Conservation (phyloP, 768 basidiomycete genomes). For the Peribolospora baueri region DNA sequence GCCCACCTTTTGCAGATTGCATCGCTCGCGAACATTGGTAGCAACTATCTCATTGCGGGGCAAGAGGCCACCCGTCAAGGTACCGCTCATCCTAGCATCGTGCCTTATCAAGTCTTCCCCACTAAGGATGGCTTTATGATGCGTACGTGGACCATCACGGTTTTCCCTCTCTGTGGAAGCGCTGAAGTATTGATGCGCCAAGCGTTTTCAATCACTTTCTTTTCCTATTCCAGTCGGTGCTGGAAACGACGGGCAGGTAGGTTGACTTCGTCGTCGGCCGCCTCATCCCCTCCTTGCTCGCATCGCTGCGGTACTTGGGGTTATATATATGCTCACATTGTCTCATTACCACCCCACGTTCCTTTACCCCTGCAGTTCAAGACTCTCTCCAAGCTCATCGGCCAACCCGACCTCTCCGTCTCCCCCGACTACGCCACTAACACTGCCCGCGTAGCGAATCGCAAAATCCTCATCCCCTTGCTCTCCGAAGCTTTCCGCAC, state of each 20-base stretch:
- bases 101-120: constrained; percentile 74
- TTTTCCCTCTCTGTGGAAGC: too few species aligned
- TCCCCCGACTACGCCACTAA: constrained; percentile 51
- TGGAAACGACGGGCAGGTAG: constrained; percentile 64
- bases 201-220: background rate
- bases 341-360: background rate
- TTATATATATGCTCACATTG: background rate
- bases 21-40: constrained; percentile 72
- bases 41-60: constrained; percentile 71
- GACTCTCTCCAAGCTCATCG: constrained; percentile 39
- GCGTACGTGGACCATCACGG: constrained; percentile 14
- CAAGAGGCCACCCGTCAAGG: constrained; percentile 63
- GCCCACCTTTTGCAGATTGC: constrained; percentile 35
- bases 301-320: too few species aligned
- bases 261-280: background rate
- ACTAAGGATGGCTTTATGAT: constrained; percentile 72
- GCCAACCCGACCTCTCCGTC: constrained; percentile 32
- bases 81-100: constrained; percentile 83
- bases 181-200: constrained; percentile 31
- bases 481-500: constrained; percentile 39
- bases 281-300: background rate
- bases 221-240: constrained; percentile 13
- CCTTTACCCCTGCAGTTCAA: constrained; percentile 32
- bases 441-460: constrained; percentile 46
- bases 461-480: constrained; percentile 39